These are phyloP conservation scores for Dothiorella sarmentorum DNA, from an alignment of 2,329 filamentous ascomycete species.

Conservation along the genomic window DNA sequence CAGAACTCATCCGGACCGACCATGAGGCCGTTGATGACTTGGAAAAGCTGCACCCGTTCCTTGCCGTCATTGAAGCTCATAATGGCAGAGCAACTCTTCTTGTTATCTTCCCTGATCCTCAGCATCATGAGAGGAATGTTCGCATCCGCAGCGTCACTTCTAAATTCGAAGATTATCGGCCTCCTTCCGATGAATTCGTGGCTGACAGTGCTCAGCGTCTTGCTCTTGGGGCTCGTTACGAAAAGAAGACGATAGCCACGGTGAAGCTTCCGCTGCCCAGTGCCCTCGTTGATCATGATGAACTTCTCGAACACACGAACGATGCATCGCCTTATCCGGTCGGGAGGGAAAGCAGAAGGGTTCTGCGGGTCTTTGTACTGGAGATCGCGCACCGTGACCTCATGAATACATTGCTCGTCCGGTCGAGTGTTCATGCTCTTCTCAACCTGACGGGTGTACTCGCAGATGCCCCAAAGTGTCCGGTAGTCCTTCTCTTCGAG, in stretches of 20 bases:
- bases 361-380: constrained; percentile 77
- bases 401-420: constrained; percentile 69
- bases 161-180: constrained; percentile 73
- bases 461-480: constrained; percentile 76
- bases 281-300: constrained; percentile 65
- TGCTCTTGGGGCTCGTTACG: constrained; percentile 72
- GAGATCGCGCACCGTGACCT: constrained; percentile 67
- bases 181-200: constrained; percentile 63
- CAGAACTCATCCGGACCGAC: constrained; percentile 65
- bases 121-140: constrained; percentile 67
- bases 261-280: constrained; percentile 69
- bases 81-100: constrained; percentile 61
- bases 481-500: constrained; percentile 75
- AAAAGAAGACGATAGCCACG: constrained; percentile 75
- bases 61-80: constrained; percentile 72
- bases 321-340: constrained; percentile 68
- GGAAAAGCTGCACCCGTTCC: constrained; percentile 68
- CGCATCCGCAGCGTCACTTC: constrained; percentile 55
- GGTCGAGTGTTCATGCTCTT: constrained; percentile 63
- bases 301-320: constrained; percentile 72
- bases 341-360: constrained; percentile 69
- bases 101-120: constrained; percentile 62
- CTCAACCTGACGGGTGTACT: constrained; percentile 76
- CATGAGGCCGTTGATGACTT: constrained; percentile 68
- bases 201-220: constrained; percentile 72